Base-by-base conservation (phyloP, 768 basidiomycete genomes). In the Mycena maculata region DNA sequence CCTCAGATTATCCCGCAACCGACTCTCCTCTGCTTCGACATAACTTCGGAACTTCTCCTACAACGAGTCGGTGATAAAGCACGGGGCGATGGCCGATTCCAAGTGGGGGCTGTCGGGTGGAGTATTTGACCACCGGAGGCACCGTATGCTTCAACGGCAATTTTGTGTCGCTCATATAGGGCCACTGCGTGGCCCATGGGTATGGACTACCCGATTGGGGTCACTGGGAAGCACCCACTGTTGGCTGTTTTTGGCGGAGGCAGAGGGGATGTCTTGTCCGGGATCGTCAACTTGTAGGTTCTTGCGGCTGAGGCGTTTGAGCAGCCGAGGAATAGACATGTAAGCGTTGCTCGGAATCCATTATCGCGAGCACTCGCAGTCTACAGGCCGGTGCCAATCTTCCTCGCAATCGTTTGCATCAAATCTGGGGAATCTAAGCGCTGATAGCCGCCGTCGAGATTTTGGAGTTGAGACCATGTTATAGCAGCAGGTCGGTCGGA, bases 1-100 rank as follows among this genome's bases (percentile, higher is more conserved):
- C 23, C 76, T 69, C 12, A 80, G 61, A 18, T 73, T 76, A 16
- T 56, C 66, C 16, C 64, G 49, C 0, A 80, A n/a, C 3, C 75
- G 56, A 13, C 66, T 49, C 65, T 79, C 72, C 59, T 76, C 76
- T 0, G 62, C 44, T 20, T 72, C 68, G 23, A 75, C 71, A 31
- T 74, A 76, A 25, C 48, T 50, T 9, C 64, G 23, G 55, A 78
- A 75, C 28, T 74, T 76, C 23, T 60, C 71, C 60, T 71, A 62
- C 28, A 76, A 54, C 16, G 59, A 45, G 25, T 56, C 62, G 41
- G 56, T 72, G 45, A 70, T 54, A 49, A 49, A 65, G 49, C 68
- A 70, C 12, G 58, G 58, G 9, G 62, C 47, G 0, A 74, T 66
- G 7, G 52, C 61, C 4, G 71, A 69, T 18, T 73, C 49, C 27